Percentiles rank a stretch among this genome's conserved stretches.
Evolutionary conservation across 73 alveolate species (phyloP).

Genomic region (Urostyla sp.): DNA sequence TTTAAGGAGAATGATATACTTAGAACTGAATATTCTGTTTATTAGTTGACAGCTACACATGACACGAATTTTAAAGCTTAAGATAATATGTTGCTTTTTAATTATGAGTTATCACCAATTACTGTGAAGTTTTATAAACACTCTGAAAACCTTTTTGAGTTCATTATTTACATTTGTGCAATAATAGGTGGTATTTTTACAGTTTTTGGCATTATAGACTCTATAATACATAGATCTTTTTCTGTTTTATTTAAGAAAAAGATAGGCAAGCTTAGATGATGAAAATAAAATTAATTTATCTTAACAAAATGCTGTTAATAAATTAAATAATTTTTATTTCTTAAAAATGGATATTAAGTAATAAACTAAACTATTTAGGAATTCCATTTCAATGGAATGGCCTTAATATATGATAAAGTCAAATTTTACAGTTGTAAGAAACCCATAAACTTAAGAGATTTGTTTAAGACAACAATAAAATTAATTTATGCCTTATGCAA

Average conservation of each 20-base stretch:
- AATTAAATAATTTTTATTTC: too few species aligned
- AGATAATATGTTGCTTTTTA: conserved; percentile 84
- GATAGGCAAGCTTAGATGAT: conserved; percentile 73
- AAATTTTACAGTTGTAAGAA: too few species aligned
- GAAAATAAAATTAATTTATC: too few species aligned
- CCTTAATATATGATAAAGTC: too few species aligned
- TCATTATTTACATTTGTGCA: conserved; percentile 92
- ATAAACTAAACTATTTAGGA: too few species aligned
- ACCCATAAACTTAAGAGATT: too few species aligned
- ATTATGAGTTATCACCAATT: conserved; percentile 96
- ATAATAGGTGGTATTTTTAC: conserved; percentile 99
- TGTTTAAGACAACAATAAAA: too few species aligned
- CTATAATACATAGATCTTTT: conserved; percentile 75
- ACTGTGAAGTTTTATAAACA: conserved; percentile 89
- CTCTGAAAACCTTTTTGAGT: conserved; percentile 85
- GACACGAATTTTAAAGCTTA: conserved; percentile 68
- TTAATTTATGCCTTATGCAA: too few species aligned
- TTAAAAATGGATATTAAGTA: too few species aligned
- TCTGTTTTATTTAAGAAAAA: conserved; percentile 68
- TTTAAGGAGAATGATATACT: conserved; percentile 71
- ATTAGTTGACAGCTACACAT: conserved; percentile 87
- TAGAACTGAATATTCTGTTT: conserved; percentile 67
- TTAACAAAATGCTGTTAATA: too few species aligned
- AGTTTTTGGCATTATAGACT: conserved; percentile 94
- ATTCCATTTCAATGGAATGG: too few species aligned